A percentile compares a stretch with the other conserved stretches of the same genome.
Conservation (phyloP, 2,329 filamentous ascomycete genomes). For the Dactylellina sp. region DNA sequence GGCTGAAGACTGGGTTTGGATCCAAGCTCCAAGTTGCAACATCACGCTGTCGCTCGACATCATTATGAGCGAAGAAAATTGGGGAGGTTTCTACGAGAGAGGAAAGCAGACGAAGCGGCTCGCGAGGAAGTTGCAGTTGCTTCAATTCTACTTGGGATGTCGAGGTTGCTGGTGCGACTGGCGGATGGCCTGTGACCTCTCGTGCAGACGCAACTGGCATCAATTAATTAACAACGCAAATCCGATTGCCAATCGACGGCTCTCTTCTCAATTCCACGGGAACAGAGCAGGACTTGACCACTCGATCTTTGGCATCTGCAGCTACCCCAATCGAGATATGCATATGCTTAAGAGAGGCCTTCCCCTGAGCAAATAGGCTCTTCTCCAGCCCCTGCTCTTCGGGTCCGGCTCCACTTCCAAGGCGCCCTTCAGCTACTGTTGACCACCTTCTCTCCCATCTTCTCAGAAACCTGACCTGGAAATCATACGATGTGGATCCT, state of each 20-base stretch:
- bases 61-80: conserved; percentile 23
- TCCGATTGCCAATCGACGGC: background rate
- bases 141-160: background rate
- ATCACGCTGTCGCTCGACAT: conserved; percentile 33
- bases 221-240: conserved; percentile 33
- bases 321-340: conserved; percentile 33
- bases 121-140: background rate
- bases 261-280: background rate
- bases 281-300: conserved; percentile 8
- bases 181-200: conserved; percentile 23
- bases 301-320: conserved; percentile 34
- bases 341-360: conserved; percentile 1
- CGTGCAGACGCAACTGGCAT: conserved; percentile 13
- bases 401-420: conserved; percentile 41
- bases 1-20: conserved; percentile 46
- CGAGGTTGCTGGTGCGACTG: conserved; percentile 8
- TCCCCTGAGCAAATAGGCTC: conserved; percentile 47
- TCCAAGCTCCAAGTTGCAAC: conserved; percentile 44
- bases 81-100: background rate
- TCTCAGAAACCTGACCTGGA: conserved; percentile 34
- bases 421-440: conserved; percentile 48
- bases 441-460: conserved; percentile 18
- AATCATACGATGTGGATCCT: conserved; percentile 24
- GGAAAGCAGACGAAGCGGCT: background rate
- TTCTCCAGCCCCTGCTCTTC: conserved; percentile 36